Percentiles rank a stretch among this genome's conserved stretches.
Conservation (phyloP, 2,329 filamentous ascomycete genomes). For the Orbilia oligospora region DNA sequence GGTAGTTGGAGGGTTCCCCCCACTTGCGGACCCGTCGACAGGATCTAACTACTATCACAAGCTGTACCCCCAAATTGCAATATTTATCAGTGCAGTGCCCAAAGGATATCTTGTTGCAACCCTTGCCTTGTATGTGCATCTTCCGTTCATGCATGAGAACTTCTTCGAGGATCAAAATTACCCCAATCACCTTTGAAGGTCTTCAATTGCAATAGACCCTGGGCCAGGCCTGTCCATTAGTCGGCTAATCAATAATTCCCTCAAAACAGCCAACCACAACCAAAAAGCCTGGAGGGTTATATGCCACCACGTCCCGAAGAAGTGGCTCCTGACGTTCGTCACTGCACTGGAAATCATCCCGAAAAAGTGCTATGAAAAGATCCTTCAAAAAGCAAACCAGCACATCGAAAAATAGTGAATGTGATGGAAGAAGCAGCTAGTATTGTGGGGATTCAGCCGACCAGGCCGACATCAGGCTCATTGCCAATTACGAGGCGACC, state of each 20-base stretch:
- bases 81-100: conserved; percentile 3
- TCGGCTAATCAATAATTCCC: conserved; percentile 59
- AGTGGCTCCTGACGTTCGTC: conserved; percentile 46
- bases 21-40: conserved; percentile 7
- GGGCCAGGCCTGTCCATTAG: conserved; percentile 32
- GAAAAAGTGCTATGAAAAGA: conserved; percentile 32
- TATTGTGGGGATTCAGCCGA: conserved; percentile 39
- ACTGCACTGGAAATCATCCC: conserved; percentile 35
- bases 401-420: conserved; percentile 8
- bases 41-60: conserved; percentile 9
- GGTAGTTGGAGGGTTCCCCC: conserved; percentile 2
- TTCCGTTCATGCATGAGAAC: conserved; percentile 52
- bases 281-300: not conserved
- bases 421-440: conserved; percentile 18
- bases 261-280: conserved; percentile 36
- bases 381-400: conserved; percentile 37
- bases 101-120: not conserved
- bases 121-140: conserved; percentile 26
- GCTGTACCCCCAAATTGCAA: not conserved
- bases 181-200: conserved; percentile 24
- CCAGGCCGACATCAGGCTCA: conserved; percentile 50
- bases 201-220: conserved; percentile 27
- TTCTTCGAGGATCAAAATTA: conserved; percentile 21
- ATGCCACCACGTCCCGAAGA: conserved; percentile 44
- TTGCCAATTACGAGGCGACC: conserved; percentile 52